phyloP scores from a whole-genome alignment of 768 basidiomycete genomes.

The Boletus barrowsii region DNA sequence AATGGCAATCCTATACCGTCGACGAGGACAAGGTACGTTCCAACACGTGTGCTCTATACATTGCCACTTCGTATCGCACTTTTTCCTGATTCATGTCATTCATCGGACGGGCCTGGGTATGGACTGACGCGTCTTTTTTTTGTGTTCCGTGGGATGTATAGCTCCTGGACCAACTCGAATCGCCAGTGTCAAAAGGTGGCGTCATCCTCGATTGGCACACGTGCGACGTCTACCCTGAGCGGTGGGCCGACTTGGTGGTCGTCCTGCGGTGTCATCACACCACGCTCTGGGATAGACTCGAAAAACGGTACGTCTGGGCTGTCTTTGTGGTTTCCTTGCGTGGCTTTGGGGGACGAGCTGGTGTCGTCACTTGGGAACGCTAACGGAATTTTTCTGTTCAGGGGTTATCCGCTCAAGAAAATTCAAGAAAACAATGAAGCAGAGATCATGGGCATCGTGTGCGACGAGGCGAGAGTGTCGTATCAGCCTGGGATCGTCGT shows the following conservation, averaged over 20 bases:
- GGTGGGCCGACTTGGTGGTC: slow-evolving; percentile 95
- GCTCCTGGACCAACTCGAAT: slow-evolving; percentile 88
- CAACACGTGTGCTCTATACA: background rate
- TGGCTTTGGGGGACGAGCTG: too few species aligned
- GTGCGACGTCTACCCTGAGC: slow-evolving; percentile 90
- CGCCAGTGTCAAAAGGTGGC: slow-evolving; percentile 63
- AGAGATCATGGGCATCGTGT: slow-evolving; percentile 93
- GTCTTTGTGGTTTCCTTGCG: too few species aligned
- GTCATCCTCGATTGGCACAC: slow-evolving; percentile 94
- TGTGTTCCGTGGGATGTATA: slow-evolving; percentile 27
- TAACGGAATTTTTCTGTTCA: slow-evolving; percentile 31
- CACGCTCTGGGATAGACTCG: slow-evolving; percentile 83
- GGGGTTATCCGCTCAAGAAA: slow-evolving; percentile 86
- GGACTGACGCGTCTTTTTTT: too few species aligned
- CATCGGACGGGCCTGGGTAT: too few species aligned
- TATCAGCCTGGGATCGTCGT: slow-evolving; percentile 87
- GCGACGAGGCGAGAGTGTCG: slow-evolving; percentile 83
- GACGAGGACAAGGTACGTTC: slow-evolving; percentile 89
- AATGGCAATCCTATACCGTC: slow-evolving; percentile 92
- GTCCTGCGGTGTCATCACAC: slow-evolving; percentile 89
- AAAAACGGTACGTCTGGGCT: slow-evolving; percentile 60
- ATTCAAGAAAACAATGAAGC: slow-evolving; percentile 98
- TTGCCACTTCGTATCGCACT: background rate
- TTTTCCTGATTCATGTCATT: background rate
- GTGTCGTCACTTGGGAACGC: background rate